Evolutionary conservation across 139 green algal genomes (phyloP).

Genomic region (Pleodorina starrii): DNA sequence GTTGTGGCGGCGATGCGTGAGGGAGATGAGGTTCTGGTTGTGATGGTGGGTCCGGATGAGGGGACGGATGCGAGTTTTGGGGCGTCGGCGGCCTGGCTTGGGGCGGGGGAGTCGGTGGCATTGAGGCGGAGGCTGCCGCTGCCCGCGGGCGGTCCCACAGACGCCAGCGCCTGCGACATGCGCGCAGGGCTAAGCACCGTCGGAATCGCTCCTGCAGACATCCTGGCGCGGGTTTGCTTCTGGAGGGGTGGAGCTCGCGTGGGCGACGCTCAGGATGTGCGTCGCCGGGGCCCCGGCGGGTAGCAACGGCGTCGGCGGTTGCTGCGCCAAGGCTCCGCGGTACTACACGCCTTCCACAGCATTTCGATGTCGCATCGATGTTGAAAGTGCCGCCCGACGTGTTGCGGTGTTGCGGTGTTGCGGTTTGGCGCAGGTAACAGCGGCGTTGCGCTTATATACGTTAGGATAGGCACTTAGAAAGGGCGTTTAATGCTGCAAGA

Average conservation of each 20-base stretch:
- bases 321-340: background rate
- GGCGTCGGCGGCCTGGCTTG: background rate
- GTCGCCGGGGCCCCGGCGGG: too few relatives aligned
- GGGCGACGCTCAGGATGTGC: background rate
- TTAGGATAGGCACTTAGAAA: background rate
- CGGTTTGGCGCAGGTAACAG: background rate
- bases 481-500: background rate
- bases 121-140: slow-evolving; percentile 8
- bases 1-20: background rate
- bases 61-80: background rate
- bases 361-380: background rate
- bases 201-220: background rate
- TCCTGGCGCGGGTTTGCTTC: too few relatives aligned
- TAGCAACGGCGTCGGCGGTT: background rate
- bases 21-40: background rate
- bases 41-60: background rate
- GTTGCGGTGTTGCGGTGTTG: too few relatives aligned
- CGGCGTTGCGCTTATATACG: background rate
- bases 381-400: background rate
- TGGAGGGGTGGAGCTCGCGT: too few relatives aligned
- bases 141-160: background rate
- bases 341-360: background rate
- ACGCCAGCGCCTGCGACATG: background rate
- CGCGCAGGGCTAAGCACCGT: slow-evolving; percentile 2
- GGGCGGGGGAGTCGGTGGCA: background rate